These are phyloP conservation scores for Monosporascus sp. DNA, from an alignment of 2,329 filamentous ascomycete genomes.

Conservation along the genomic window DNA sequence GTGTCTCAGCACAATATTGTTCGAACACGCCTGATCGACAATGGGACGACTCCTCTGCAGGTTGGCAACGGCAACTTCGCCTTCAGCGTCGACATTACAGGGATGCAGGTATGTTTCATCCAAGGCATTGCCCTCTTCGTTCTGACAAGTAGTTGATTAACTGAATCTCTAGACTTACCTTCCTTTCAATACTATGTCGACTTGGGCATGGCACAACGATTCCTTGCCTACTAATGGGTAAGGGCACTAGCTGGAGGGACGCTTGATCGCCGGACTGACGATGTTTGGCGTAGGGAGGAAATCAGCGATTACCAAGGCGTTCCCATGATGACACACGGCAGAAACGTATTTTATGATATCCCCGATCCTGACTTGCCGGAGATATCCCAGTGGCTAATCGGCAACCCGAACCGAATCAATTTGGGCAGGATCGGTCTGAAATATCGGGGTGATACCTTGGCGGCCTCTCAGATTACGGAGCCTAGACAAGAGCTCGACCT, in stretches of 20 bases:
- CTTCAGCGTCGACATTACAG: constrained; percentile 26
- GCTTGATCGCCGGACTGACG: neutral
- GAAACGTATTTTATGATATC: constrained; percentile 33
- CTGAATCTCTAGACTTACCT: constrained; percentile 15
- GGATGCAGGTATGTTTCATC: constrained; percentile 12
- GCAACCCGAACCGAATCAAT: constrained; percentile 41
- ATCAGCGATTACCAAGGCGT: constrained; percentile 30
- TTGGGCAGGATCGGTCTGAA: constrained; percentile 37
- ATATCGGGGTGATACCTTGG: constrained; percentile 28
- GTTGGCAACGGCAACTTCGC: constrained; percentile 27
- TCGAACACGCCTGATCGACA: constrained; percentile 19
- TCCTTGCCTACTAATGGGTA: constrained; percentile 32
- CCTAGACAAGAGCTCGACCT: constrained; percentile 32
- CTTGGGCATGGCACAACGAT: constrained; percentile 27
- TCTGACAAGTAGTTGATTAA: neutral
- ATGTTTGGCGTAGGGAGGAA: constrained; percentile 15
- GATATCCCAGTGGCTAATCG: constrained; percentile 47
- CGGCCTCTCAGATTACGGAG: constrained; percentile 22
- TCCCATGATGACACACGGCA: constrained; percentile 28
- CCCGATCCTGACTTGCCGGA: constrained; percentile 30
- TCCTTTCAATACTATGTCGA: constrained; percentile 24
- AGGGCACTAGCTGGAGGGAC: neutral
- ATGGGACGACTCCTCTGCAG: constrained; percentile 23
- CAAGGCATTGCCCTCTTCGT: neutral
- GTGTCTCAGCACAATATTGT: constrained; percentile 21